Conservation (phyloP, 2,329 filamentous ascomycete species). For the Aspergillus nomiae region DNA sequence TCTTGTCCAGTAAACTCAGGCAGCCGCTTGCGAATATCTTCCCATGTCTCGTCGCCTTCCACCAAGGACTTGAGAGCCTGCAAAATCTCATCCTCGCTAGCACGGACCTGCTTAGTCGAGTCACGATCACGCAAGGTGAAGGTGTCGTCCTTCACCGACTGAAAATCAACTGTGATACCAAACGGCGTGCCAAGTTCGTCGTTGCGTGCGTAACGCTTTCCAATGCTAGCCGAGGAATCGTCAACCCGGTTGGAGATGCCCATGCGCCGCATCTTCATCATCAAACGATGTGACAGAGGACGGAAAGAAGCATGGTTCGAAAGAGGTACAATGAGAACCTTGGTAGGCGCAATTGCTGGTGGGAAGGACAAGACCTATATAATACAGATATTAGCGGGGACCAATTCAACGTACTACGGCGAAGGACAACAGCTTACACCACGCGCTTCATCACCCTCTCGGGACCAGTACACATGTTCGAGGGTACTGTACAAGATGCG, state of each 20-base stretch:
- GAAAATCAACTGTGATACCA: conserved; percentile 93
- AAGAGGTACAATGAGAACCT: conserved; percentile 88
- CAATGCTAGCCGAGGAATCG: conserved; percentile 87
- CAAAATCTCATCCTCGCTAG: conserved; percentile 76
- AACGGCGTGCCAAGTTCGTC: conserved; percentile 95
- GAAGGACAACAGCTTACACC: conserved; percentile 63
- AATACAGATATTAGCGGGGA: conserved; percentile 1
- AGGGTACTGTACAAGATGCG: conserved; percentile 90
- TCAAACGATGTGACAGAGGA: conserved; percentile 72
- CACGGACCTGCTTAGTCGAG: conserved; percentile 86
- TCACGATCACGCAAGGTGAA: conserved; percentile 90
- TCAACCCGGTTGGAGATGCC: conserved; percentile 85
- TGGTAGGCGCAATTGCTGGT: conserved; percentile 82
- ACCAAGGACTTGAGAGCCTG: conserved; percentile 68
- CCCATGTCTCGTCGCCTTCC: conserved; percentile 66
- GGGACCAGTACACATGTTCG: conserved; percentile 95
- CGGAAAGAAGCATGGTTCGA: conserved; percentile 79
- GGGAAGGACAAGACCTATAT: conserved; percentile 72
- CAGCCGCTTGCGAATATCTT: conserved; percentile 73
- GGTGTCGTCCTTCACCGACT: conserved; percentile 83
- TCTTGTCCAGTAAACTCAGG: conserved; percentile 82
- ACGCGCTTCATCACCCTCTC: conserved; percentile 79
- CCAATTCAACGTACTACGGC: neutral
- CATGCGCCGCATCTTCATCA: conserved; percentile 71
- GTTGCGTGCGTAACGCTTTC: conserved; percentile 91